Conservation (phyloP, 164 flowering plant species). For the grape (Vitis vinifera) region ASM3070453v1 NC_081814.1:25394001-25394500, state of each 20-base stretch:
- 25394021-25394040: background rate
- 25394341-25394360: conserved; percentile 5
- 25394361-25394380: conserved; percentile 4
- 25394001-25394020: background rate
- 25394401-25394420: conserved; percentile 14
- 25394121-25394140: conserved; percentile 10
- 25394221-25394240: background rate
- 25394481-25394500: conserved; percentile 15
- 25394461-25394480: conserved; percentile 15
- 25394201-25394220: background rate
- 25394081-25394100: conserved; percentile 2
- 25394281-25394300: conserved; percentile 3
- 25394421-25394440: conserved; percentile 7
- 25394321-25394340: conserved; percentile 2
- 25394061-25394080: background rate
- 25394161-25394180: conserved; percentile 8
- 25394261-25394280: background rate
- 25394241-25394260: conserved; percentile 1
- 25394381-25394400: no score
- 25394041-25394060: background rate
- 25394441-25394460: conserved; percentile 7
- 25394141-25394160: conserved; percentile 8
- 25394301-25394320: conserved; percentile 3
- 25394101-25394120: background rate
- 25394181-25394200: conserved; percentile 11